phyloP scores from a whole-genome alignment of 1,139 yeast species.

The Citeromyces hawaiiensis region DNA sequence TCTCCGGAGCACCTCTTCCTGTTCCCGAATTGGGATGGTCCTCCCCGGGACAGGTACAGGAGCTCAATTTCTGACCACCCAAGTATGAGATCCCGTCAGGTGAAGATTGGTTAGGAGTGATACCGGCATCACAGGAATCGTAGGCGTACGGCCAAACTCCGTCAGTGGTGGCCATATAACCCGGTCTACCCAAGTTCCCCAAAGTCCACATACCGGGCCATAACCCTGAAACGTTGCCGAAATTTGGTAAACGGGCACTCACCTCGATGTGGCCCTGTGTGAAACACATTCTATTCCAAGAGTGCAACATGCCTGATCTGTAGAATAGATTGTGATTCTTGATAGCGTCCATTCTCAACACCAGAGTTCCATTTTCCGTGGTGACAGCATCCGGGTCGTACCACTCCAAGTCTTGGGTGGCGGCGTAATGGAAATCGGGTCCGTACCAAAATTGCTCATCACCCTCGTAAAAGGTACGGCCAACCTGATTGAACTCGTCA shows the following conservation, averaged over 20 bases:
- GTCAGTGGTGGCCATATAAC: conserved; percentile 46
- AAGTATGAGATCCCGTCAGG: conserved; percentile 47
- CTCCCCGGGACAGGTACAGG: conserved; percentile 44
- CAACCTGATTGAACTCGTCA: conserved; percentile 49
- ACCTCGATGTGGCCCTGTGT: conserved; percentile 43
- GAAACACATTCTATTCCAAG: conserved; percentile 49
- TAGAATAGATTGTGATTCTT: conserved; percentile 41
- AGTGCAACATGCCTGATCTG: conserved; percentile 48
- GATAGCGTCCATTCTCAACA: conserved; percentile 39
- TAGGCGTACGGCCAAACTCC: conserved; percentile 59
- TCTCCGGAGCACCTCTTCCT: conserved; percentile 59
- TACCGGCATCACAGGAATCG: conserved; percentile 49
- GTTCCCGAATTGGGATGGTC: conserved; percentile 45
- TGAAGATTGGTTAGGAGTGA: conserved; percentile 50
- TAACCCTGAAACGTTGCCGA: conserved; percentile 39
- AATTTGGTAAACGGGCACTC: conserved; percentile 37
- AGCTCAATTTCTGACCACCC: conserved; percentile 42
- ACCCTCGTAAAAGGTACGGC: conserved; percentile 48
- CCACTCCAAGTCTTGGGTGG: conserved; percentile 53
- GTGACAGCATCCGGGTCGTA: conserved; percentile 51
- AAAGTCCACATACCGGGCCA: conserved; percentile 60
- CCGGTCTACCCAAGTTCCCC: conserved; percentile 54
- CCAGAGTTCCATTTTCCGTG: conserved; percentile 35
- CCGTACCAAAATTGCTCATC: conserved; percentile 54
- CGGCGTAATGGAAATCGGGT: conserved; percentile 43